A percentile compares a stretch with the other conserved stretches of the same genome.
Conservation (phyloP, 2,329 filamentous ascomycete genomes). For the Pyricularia grisea region DNA sequence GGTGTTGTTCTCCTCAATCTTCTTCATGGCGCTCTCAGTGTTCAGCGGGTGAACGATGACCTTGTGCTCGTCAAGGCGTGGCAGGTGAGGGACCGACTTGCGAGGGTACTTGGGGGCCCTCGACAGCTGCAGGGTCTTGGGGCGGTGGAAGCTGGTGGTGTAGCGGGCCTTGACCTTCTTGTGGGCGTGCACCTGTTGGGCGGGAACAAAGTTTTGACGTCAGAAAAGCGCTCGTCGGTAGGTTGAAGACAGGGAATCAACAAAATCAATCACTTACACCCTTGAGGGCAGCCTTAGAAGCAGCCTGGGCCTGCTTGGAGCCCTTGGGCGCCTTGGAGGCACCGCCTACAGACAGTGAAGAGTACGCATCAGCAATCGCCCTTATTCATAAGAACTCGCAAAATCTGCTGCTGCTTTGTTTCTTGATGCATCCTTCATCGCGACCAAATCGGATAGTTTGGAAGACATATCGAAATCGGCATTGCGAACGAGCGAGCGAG, state of each 20-base stretch:
- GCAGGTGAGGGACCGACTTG: slow-evolving; percentile 83
- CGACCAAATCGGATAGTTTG: not conserved
- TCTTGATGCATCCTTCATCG: slow-evolving; percentile 35
- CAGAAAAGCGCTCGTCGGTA: not conserved
- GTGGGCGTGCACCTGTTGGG: slow-evolving; percentile 45
- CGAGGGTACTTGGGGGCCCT: slow-evolving; percentile 92
- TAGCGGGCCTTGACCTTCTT: slow-evolving; percentile 90
- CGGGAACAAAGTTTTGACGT: not conserved
- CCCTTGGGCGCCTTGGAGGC: slow-evolving; percentile 47
- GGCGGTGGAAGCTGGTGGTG: slow-evolving; percentile 92
- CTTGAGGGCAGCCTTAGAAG: slow-evolving; percentile 90
- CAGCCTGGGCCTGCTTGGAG: slow-evolving; percentile 81
- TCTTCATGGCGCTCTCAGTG: slow-evolving; percentile 99
- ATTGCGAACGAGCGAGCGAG: not conserved
- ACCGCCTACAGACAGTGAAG: slow-evolving; percentile 34
- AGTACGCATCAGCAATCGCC: slow-evolving; percentile 63
- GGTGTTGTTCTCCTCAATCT: slow-evolving; percentile 99
- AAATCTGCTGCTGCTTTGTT: slow-evolving; percentile 60
- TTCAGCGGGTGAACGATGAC: slow-evolving; percentile 97
- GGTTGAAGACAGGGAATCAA: slow-evolving; percentile 2
- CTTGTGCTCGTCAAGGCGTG: slow-evolving; percentile 95
- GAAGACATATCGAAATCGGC: slow-evolving; percentile 3
- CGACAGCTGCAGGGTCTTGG: slow-evolving; percentile 90
- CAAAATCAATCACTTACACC: slow-evolving; percentile 60
- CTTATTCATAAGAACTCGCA: slow-evolving; percentile 59